A percentile compares a stretch with the other conserved stretches of the same genome.
Evolutionary conservation across 441 rosid species (phyloP).

Genomic region (Euphorbia schlechtendalii): DNA sequence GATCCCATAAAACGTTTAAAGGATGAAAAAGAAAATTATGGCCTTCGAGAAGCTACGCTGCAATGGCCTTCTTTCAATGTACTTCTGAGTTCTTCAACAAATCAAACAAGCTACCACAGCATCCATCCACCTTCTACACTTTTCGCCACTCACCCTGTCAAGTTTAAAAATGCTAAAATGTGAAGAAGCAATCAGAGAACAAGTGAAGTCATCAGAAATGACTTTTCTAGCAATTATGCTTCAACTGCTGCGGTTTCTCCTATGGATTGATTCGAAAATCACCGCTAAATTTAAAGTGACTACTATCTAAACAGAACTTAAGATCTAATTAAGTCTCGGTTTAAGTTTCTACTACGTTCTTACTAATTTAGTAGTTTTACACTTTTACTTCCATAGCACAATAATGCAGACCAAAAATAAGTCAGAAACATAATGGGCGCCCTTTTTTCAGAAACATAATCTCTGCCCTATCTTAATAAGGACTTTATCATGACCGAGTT

Average conservation of each 20-base stretch:
- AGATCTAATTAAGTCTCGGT: no score
- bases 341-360: no score
- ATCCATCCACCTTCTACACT: constrained; percentile 10
- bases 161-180: not conserved
- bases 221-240: not conserved
- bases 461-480: not conserved
- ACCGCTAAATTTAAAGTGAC: no score
- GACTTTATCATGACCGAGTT: not conserved
- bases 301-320: no score
- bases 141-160: constrained; percentile 13
- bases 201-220: not conserved
- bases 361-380: no score
- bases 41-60: constrained; percentile 9
- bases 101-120: constrained; percentile 6
- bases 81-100: constrained; percentile 10
- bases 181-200: not conserved
- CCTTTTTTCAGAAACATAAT: no score
- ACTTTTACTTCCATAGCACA: not conserved
- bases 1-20: not conserved
- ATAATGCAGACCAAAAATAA: no score
- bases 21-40: not conserved
- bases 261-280: no score
- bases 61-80: not conserved
- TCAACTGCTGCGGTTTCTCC: no score
- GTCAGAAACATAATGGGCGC: no score